phyloP scores from a whole-genome alignment of 2,329 filamentous ascomycete species.

The Coniochaeta sp. region DNA sequence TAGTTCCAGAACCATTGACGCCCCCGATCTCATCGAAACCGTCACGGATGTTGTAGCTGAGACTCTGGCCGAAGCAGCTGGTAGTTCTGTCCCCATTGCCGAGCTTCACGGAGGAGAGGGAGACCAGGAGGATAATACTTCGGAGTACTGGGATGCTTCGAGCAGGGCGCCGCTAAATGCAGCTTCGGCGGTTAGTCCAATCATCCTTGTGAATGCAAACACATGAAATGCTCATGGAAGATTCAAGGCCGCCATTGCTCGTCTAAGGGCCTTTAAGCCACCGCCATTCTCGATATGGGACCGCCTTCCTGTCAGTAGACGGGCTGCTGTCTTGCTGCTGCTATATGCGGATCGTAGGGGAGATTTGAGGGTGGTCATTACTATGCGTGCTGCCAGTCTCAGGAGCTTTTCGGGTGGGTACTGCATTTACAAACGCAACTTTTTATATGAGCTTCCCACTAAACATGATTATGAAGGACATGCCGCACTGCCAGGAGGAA shows the following conservation, averaged over 20 bases:
- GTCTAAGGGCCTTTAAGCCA: conserved; percentile 53
- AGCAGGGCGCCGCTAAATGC: conserved; percentile 51
- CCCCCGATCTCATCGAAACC: not conserved
- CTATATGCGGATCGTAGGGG: conserved; percentile 80
- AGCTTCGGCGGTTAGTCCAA: conserved; percentile 43
- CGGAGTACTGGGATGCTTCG: conserved; percentile 50
- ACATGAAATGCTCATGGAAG: conserved; percentile 20
- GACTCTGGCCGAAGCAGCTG: not conserved
- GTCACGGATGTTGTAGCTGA: not conserved
- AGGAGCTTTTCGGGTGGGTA: conserved; percentile 58
- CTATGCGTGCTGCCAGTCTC: conserved; percentile 58
- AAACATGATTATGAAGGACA: conserved; percentile 43
- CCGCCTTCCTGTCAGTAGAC: conserved; percentile 52
- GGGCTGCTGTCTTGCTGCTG: conserved; percentile 82
- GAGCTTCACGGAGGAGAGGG: not conserved
- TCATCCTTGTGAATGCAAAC: conserved; percentile 5
- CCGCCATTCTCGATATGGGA: conserved; percentile 58
- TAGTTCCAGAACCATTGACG: not conserved
- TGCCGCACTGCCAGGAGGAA: conserved; percentile 79
- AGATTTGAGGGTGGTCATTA: conserved; percentile 66
- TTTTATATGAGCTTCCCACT: not conserved
- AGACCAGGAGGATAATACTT: conserved; percentile 13
- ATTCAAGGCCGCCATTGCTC: conserved; percentile 49
- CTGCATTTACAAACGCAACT: not conserved
- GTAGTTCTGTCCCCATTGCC: not conserved